Percentiles rank a stretch among this genome's conserved stretches.
These are phyloP conservation scores for Fomitopsis betulina DNA, from an alignment of 1,284 basidiomycete genomes.

Conservation along the genomic window DNA sequence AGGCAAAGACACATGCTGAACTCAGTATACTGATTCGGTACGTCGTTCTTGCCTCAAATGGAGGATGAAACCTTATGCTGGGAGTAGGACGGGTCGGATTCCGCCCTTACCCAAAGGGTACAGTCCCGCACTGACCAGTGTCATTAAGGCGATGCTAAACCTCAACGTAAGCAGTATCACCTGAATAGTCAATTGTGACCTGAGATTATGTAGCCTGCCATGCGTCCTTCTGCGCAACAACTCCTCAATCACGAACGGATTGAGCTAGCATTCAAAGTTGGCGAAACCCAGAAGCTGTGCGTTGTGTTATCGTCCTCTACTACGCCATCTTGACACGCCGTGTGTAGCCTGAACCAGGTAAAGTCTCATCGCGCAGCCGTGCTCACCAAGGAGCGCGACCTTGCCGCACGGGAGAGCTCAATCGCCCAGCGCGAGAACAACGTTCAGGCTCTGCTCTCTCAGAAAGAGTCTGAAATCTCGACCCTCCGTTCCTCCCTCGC, in stretches of 20 bases:
- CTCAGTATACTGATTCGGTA: slow-evolving; percentile 78
- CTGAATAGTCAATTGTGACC: background rate
- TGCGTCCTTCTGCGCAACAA: slow-evolving; percentile 77
- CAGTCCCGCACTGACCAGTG: slow-evolving; percentile 62
- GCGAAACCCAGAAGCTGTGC: slow-evolving; percentile 78
- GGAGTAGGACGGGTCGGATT: slow-evolving; percentile 73
- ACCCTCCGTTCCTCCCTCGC: slow-evolving; percentile 41
- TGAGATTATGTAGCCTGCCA: slow-evolving; percentile 55
- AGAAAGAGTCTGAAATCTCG: slow-evolving; percentile 57
- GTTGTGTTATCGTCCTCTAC: slow-evolving; percentile 17
- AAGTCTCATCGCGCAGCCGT: slow-evolving; percentile 58
- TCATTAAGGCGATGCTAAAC: slow-evolving; percentile 85
- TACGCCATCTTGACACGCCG: slow-evolving; percentile 3
- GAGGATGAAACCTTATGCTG: background rate
- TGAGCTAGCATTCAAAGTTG: slow-evolving; percentile 65
- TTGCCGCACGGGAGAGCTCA: slow-evolving; percentile 51
- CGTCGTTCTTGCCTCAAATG: slow-evolving; percentile 11
- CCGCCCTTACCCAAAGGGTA: slow-evolving; percentile 83
- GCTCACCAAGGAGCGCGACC: slow-evolving; percentile 56
- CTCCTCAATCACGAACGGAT: slow-evolving; percentile 75
- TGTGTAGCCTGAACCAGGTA: slow-evolving; percentile 50
- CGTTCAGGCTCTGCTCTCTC: slow-evolving; percentile 33
- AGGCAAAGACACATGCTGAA: slow-evolving; percentile 85
- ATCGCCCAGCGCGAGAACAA: slow-evolving; percentile 53
- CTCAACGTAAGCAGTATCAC: slow-evolving; percentile 57